Conservation (phyloP, 2,329 filamentous ascomycete genomes). For the Alternaria longipes region DNA sequence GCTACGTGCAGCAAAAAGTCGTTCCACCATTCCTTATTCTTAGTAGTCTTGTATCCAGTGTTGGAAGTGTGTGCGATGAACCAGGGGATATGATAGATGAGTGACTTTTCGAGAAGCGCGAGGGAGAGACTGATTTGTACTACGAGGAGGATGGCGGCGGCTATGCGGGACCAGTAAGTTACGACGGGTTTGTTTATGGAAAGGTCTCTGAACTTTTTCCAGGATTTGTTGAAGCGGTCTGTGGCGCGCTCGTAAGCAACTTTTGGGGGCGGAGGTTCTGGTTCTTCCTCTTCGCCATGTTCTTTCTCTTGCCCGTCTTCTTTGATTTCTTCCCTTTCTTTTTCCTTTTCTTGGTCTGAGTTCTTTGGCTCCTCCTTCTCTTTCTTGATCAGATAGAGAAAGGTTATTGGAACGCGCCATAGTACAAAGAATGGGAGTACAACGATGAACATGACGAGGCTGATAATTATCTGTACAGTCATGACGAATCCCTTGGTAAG, state of each 20-base stretch:
- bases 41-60: background rate
- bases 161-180: background rate
- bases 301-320: background rate
- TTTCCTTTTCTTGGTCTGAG: background rate
- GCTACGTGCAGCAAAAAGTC: constrained; percentile 7
- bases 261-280: background rate
- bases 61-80: background rate
- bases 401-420: constrained; percentile 9
- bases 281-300: background rate
- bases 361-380: background rate
- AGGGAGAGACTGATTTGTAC: constrained; percentile 4
- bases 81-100: constrained; percentile 11
- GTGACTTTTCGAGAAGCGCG: constrained; percentile 8
- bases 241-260: background rate
- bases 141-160: constrained; percentile 2
- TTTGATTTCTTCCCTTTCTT: too few relatives aligned
- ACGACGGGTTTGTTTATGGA: background rate
- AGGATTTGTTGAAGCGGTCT: background rate
- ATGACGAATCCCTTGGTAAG: background rate
- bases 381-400: constrained; percentile 3
- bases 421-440: constrained; percentile 5
- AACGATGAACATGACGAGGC: constrained; percentile 2
- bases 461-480: background rate
- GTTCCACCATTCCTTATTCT: background rate
- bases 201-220: background rate